Evolutionary conservation across 2,329 filamentous ascomycete species (phyloP), one percentile per base, ranked within the genome.

Genomic region (Plenodomus biglobosus): DNA sequence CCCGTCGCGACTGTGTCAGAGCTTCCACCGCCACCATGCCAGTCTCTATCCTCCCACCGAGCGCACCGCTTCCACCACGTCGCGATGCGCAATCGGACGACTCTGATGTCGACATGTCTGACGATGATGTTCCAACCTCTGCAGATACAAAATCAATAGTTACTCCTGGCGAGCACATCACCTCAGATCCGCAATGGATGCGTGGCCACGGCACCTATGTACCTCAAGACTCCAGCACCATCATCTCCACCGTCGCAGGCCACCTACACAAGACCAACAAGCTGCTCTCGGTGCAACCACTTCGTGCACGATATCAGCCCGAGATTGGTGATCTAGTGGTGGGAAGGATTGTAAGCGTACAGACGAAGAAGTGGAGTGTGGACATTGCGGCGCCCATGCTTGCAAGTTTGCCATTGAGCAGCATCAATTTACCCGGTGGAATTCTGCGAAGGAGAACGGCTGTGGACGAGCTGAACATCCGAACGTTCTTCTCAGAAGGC

Each of bases 311-410:
- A 53, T 99, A 99, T 77, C 90, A 85, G 1, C 94, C 94, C 24
- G 92, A 96, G 73, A 96, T 99, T 52, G 94, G 94, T 61, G 94
- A 99, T 74, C 80, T 99, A 3, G 90, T 99, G 2, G 86, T 99
- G 13, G 94, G 94, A 32, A 85, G 94, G 55, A 95, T 99, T 64
- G 85, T 94, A 55, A 90, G 95, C 73, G 94, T 99, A n/a, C 91
- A 96, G 73, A 86, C 88, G 30, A 85, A 86, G 71, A 85, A 92
- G 42, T 99, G 94, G 94, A 90, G 89, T 64, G 92, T 99, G 45
- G 94, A 99, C 72, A 88, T 99, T 40, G 88, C 90, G 42, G 90
- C 90, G 19, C 86, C 90, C 0, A 84, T 95, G 65, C 85, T 96
- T 5, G 92, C 94, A 3, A 82, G 86, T 39, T 80, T 99, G 8